Percentiles rank a stretch among this genome's conserved stretches.
Conservation (phyloP, 1,284 basidiomycete genomes). For the Leccinum brunneo-olivaceum region DNA sequence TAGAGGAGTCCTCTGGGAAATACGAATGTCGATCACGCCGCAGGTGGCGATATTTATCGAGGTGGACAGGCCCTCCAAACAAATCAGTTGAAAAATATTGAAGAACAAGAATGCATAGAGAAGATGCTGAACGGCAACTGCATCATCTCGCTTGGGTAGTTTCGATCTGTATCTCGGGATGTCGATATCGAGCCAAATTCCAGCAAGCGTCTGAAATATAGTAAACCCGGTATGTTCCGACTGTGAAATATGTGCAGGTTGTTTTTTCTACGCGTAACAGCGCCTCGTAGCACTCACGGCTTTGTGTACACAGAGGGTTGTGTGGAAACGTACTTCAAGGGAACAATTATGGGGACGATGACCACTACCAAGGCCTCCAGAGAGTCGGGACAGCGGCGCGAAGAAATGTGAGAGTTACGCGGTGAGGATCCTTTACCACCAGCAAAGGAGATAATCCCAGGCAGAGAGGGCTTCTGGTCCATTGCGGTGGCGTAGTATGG, state of each 20-base stretch:
- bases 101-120: conserved; percentile 54
- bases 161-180: conserved; percentile 14
- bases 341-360: conserved; percentile 68
- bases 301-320: conserved; percentile 75
- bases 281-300: conserved; percentile 41
- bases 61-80: conserved; percentile 42
- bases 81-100: conserved; percentile 55
- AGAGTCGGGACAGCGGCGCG: conserved; percentile 3
- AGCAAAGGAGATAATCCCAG: conserved; percentile 58
- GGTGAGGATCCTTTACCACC: conserved; percentile 71
- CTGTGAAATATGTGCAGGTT: conserved; percentile 30
- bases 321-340: conserved; percentile 67
- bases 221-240: conserved; percentile 69
- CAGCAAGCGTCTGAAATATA: conserved; percentile 64
- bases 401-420: conserved; percentile 36
- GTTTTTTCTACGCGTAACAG: not conserved
- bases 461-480: conserved; percentile 54
- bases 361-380: conserved; percentile 61
- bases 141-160: conserved; percentile 16
- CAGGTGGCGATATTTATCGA: conserved; percentile 38
- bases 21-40: conserved; percentile 11
- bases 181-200: conserved; percentile 44
- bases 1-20: conserved; percentile 14
- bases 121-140: conserved; percentile 42
- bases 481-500: conserved; percentile 50